Evolutionary conservation across 2,329 filamentous ascomycete species (phyloP).

Genomic region (Cyphellophora attinorum): DNA sequence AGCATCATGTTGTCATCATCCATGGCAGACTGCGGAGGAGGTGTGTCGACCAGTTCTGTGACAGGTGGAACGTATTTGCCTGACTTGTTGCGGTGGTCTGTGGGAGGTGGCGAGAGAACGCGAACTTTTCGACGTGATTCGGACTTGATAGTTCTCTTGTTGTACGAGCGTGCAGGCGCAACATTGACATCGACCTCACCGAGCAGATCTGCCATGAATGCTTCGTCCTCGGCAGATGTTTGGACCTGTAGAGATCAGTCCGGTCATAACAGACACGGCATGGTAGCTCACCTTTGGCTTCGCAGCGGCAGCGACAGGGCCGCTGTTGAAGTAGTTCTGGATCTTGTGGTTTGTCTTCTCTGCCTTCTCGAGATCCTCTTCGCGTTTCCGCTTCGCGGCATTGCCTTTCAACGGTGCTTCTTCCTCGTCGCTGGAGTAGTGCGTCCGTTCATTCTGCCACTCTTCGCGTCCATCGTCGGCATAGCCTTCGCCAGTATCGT

Average conservation of each 20-base stretch:
- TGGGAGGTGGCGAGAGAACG: conserved; percentile 64
- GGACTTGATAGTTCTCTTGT: conserved; percentile 59
- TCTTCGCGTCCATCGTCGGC: conserved; percentile 94
- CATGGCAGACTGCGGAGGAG: conserved; percentile 26
- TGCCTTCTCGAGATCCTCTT: conserved; percentile 75
- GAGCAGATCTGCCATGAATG: conserved; percentile 75
- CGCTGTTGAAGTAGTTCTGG: conserved; percentile 85
- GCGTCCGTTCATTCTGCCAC: conserved; percentile 63
- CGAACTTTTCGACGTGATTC: conserved; percentile 70
- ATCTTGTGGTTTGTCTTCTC: conserved; percentile 87
- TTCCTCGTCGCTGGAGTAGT: conserved; percentile 63
- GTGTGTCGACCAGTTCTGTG: conserved; percentile 39
- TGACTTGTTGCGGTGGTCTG: conserved; percentile 35
- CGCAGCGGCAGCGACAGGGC: conserved; percentile 52
- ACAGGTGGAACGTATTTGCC: conserved; percentile 8
- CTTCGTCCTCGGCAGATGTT: conserved; percentile 77
- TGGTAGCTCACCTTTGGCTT: conserved; percentile 66
- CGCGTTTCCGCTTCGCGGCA: conserved; percentile 70
- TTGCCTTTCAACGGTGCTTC: conserved; percentile 50
- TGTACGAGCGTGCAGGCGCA: conserved; percentile 43
- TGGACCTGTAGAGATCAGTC: conserved; percentile 12
- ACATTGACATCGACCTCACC: conserved; percentile 79
- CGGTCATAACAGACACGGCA: not conserved
- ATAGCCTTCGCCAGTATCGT: conserved; percentile 95
- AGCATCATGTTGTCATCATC: conserved; percentile 49